Conservation (phyloP, 805 yeast genomes). For the Candida nemodendra region DNA sequence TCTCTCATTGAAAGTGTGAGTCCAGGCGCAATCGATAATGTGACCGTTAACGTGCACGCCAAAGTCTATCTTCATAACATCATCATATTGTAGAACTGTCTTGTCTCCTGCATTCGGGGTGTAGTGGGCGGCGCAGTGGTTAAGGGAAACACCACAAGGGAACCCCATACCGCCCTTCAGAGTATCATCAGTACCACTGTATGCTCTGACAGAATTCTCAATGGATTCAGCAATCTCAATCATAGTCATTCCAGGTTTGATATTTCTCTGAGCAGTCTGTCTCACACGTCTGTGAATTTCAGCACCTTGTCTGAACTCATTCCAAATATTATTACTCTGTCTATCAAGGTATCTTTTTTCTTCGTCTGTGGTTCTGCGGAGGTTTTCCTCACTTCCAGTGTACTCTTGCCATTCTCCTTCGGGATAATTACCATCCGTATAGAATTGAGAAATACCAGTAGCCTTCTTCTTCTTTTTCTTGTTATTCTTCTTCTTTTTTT, state of each 20-base stretch:
- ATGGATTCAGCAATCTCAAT: slow-evolving; percentile 86
- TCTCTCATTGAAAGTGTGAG: slow-evolving; percentile 80
- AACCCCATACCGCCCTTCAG: slow-evolving; percentile 89
- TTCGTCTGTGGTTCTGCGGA: slow-evolving; percentile 77
- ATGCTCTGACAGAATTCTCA: slow-evolving; percentile 78
- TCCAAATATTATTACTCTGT: slow-evolving; percentile 62
- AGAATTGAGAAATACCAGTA: slow-evolving; percentile 63
- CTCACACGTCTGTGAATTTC: slow-evolving; percentile 94
- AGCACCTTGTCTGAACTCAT: slow-evolving; percentile 92
- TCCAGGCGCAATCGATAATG: slow-evolving; percentile 93
- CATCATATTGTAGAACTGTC: slow-evolving; percentile 75
- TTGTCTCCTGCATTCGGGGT: slow-evolving; percentile 96
- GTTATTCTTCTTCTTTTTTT: slow-evolving; percentile 59
- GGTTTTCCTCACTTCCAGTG: slow-evolving; percentile 53
- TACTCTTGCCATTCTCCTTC: slow-evolving; percentile 88
- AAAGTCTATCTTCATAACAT: slow-evolving; percentile 94
- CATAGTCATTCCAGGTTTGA: slow-evolving; percentile 91
- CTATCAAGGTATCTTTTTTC: slow-evolving; percentile 80
- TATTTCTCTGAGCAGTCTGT: slow-evolving; percentile 65
- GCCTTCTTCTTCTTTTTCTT: slow-evolving; percentile 53
- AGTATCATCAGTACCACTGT: slow-evolving; percentile 57
- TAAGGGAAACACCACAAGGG: slow-evolving; percentile 95
- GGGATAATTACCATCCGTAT: slow-evolving; percentile 73
- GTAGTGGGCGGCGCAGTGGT: slow-evolving; percentile 96
- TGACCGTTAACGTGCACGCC: slow-evolving; percentile 96